These are phyloP conservation scores for Erigeron canadensis DNA, from an alignment of 129 eudicot species.

Conservation along the genomic window DNA sequence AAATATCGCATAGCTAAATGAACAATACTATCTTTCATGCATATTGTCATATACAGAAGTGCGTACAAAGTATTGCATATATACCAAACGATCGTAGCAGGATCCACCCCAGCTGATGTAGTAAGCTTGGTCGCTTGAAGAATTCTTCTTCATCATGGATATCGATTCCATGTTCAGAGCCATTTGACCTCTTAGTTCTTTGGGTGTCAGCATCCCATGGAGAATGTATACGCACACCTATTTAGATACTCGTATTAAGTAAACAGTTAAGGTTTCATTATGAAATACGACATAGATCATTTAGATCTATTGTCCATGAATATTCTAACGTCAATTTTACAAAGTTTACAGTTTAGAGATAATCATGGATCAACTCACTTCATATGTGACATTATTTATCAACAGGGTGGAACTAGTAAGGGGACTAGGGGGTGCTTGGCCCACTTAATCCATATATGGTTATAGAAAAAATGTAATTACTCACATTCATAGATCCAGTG, in stretches of 20 bases:
- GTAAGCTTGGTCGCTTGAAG: not conserved
- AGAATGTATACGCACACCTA: conserved; percentile 47
- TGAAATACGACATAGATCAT: not conserved
- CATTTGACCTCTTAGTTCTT: not conserved
- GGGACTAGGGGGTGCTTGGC: too few relatives aligned
- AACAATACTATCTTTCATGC: not conserved
- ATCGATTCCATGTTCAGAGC: conserved; percentile 19
- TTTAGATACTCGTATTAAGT: not conserved
- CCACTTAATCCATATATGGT: too few relatives aligned
- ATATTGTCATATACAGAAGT: not conserved
- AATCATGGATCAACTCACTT: too few relatives aligned
- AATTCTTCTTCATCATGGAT: conserved; percentile 27
- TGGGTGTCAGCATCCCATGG: conserved; percentile 34
- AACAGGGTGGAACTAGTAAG: too few relatives aligned
- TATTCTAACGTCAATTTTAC: too few relatives aligned
- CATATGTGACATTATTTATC: too few relatives aligned
- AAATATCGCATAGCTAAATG: not conserved
- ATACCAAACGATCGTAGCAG: conserved; percentile 39
- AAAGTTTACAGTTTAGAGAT: too few relatives aligned
- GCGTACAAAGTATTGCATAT: not conserved
- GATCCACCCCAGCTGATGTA: conserved; percentile 41
- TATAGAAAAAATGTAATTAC: not conserved
- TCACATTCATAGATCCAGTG: conserved; percentile 45
- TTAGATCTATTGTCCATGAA: not conserved
- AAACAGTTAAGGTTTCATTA: not conserved